Evolutionary conservation across 192 early-diverging fungal genomes (phyloP).

Genomic region (Neocallimastix lanati): DNA sequence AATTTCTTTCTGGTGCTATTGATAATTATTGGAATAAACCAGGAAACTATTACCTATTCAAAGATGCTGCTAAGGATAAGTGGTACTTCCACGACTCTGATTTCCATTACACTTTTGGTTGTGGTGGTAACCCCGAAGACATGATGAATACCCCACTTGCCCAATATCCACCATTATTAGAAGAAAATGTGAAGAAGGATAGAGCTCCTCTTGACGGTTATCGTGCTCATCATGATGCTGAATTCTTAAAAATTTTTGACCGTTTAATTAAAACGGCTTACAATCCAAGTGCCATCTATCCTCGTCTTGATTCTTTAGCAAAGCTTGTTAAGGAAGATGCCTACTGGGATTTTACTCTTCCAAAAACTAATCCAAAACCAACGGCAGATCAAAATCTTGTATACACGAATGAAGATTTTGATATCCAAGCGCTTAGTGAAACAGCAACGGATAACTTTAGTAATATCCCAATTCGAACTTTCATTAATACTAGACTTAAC

Average conservation of each 20-base stretch:
- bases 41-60: not conserved
- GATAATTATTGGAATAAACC: not conserved
- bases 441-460: not conserved
- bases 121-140: not conserved
- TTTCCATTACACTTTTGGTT: not conserved
- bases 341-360: not conserved
- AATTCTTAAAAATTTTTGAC: not conserved
- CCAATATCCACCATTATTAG: not conserved
- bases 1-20: not conserved
- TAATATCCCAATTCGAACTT: not conserved
- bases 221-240: not conserved
- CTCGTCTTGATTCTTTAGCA: not conserved
- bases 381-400: not conserved
- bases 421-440: not conserved
- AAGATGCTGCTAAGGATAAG: not conserved
- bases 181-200: not conserved
- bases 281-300: not conserved
- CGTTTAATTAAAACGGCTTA: not conserved
- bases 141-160: not conserved
- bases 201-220: not conserved
- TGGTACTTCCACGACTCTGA: not conserved
- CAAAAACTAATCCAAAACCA: not conserved
- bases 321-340: not conserved
- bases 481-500: not conserved
- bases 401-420: not conserved